Evolutionary conservation across 495 filamentous ascomycete genomes (phyloP), one percentile per base, ranked within the genome.

Genomic region (Lentithecium fluviatile): DNA sequence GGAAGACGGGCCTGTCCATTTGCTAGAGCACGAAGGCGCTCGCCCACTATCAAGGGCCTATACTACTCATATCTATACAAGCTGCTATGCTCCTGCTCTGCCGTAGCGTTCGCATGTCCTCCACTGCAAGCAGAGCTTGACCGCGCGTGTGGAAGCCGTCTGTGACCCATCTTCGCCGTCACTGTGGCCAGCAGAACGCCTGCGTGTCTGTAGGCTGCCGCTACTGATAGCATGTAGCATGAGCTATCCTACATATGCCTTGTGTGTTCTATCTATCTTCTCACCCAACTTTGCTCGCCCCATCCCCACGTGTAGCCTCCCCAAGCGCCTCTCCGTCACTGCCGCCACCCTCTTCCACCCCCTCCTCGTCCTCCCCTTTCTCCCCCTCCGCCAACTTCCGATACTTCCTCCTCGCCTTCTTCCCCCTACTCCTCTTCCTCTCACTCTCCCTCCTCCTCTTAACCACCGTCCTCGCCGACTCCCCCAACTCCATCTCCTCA

Each of bases 331-430:
- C 51, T 4, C 25, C 29, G 11, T 17, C 42, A 37, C 24, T 25
- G 36, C 49, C 54, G 24, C 25, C 37, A 19, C 45, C 25, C 11
- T 60, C 61, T 2, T 55, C 56, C 23, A 21, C 56, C 25, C 21
- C 50, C 32, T 50, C 55, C 69, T 76, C 69, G 65, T 76, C 74
- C 78, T 80, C 62, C 68, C 72, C 76, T 57, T 76, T 76, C 56
- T 73, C 71, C 64, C 55, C 70, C 47, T 77, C 76, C 29, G 73
- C 78, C 60, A 84, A 56, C 48, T 72, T 71, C 56, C 78, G 74
- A 72, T 88, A 88, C 75, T 89, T 89, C 74, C 87, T 76, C 70
- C 76, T 78, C 11, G 72, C 75, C 75, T 89, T 89, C 76, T 89
- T 89, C 36, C 71, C 64, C 68, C 77, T 79, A 71, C 84, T 88